A percentile compares a stretch with the other conserved stretches of the same genome.
phyloP scores from a whole-genome alignment of 2,329 filamentous ascomycete genomes.

The Neospermospora avenae region DNA sequence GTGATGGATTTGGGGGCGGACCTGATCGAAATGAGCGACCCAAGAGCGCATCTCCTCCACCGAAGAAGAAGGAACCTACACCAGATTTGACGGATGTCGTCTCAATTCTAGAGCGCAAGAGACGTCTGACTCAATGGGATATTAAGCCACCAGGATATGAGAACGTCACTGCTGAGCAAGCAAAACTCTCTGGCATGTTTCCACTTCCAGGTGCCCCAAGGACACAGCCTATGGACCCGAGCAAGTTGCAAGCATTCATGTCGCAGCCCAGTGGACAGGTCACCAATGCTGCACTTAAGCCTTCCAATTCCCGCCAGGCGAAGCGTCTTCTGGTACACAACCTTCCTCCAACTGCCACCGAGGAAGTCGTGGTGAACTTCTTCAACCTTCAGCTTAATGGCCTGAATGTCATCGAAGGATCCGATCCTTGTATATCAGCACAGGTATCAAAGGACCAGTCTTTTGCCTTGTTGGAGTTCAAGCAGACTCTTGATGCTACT shows the following conservation, averaged over 20 bases:
- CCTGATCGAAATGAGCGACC: slow-evolving; percentile 46
- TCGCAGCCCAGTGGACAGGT: slow-evolving; percentile 74
- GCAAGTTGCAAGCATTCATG: slow-evolving; percentile 92
- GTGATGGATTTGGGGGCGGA: slow-evolving; percentile 39
- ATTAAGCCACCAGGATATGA: slow-evolving; percentile 98
- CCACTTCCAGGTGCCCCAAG: slow-evolving; percentile 91
- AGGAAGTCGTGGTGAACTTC: slow-evolving; percentile 75
- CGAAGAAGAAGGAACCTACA: slow-evolving; percentile 91
- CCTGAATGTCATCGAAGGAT: slow-evolving; percentile 82
- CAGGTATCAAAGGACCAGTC: slow-evolving; percentile 75
- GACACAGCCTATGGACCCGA: slow-evolving; percentile 93
- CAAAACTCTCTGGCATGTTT: slow-evolving; percentile 99
- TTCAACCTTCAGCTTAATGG: slow-evolving; percentile 97
- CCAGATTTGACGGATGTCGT: slow-evolving; percentile 86
- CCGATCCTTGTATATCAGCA: slow-evolving; percentile 80
- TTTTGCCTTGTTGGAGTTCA: slow-evolving; percentile 91
- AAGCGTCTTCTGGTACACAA: slow-evolving; percentile 90
- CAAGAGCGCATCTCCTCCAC: slow-evolving; percentile 71
- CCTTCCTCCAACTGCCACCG: slow-evolving; percentile 67
- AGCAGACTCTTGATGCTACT: slow-evolving; percentile 81
- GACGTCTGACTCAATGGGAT: slow-evolving; percentile 97
- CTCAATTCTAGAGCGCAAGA: slow-evolving; percentile 81
- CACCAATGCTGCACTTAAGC: slow-evolving; percentile 74
- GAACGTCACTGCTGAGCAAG: slow-evolving; percentile 96
- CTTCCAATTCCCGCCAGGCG: slow-evolving; percentile 87